phyloP scores from a whole-genome alignment of 2,329 filamentous ascomycete species.

The Colletotrichum limetticola region DNA sequence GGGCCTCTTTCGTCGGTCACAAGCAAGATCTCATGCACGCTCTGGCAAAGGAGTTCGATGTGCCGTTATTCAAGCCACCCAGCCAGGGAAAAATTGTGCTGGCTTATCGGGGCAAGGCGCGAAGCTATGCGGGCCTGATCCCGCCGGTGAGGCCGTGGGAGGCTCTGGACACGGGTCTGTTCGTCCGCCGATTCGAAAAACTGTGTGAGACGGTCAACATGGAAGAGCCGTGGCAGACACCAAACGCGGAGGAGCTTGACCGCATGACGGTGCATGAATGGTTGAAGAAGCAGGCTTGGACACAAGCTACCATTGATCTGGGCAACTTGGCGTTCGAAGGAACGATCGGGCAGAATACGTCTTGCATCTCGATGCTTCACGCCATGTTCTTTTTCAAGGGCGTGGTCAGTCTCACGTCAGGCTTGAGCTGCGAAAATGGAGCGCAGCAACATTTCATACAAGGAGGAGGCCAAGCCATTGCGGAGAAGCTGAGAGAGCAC shows the following conservation, averaged over 20 bases:
- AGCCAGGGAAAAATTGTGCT: conserved; percentile 30
- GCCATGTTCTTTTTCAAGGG: conserved; percentile 33
- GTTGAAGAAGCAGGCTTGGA: conserved; percentile 16
- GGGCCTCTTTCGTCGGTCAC: conserved; percentile 37
- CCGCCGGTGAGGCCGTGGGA: conserved; percentile 35
- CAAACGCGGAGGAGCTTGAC: conserved; percentile 28
- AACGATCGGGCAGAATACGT: conserved; percentile 25
- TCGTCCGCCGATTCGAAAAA: conserved; percentile 25
- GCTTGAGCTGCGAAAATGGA: conserved; percentile 18
- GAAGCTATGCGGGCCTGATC: conserved; percentile 29
- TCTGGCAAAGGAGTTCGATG: conserved; percentile 27
- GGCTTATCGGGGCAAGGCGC: conserved; percentile 23
- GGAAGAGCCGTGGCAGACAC: conserved; percentile 29
- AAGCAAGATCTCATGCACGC: conserved; percentile 33
- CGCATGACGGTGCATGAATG: conserved; percentile 22
- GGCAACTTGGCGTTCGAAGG: conserved; percentile 19
- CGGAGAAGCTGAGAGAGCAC: conserved; percentile 21
- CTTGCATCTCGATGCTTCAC: conserved; percentile 31
- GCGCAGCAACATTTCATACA: conserved; percentile 27
- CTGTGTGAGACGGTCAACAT: conserved; percentile 27
- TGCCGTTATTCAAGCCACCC: not conserved
- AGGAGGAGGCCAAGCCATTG: conserved; percentile 32
- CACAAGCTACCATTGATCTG: conserved; percentile 15
- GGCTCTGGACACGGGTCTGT: conserved; percentile 15
- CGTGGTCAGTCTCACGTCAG: conserved; percentile 9